These are phyloP conservation scores for Peronosclerospora sorghi DNA, from an alignment of 352 stramenopile species.

Conservation along the genomic window DNA sequence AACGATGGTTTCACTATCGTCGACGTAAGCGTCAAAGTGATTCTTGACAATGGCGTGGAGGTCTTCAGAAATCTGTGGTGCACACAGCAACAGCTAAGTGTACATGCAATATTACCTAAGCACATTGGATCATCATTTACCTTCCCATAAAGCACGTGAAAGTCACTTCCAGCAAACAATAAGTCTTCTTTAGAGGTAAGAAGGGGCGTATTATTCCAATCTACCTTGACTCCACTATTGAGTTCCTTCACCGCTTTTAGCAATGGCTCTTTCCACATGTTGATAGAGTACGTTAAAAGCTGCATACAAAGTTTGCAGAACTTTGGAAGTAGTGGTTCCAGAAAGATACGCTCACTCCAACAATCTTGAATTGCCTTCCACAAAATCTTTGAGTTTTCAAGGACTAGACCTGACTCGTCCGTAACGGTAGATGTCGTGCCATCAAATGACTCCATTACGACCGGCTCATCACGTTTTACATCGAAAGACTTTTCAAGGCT, in stretches of 20 bases:
- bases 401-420: conserved; percentile 19
- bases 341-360: conserved; percentile 46
- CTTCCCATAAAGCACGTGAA: conserved; percentile 46
- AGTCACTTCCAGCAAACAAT: conserved; percentile 58
- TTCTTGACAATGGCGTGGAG: conserved; percentile 25
- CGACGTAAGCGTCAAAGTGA: conserved; percentile 30
- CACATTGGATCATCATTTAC: conserved; percentile 14
- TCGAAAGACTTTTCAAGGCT: conserved; percentile 43
- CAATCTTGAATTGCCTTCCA: conserved; percentile 45
- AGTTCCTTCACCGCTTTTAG: conserved; percentile 31
- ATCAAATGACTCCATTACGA: conserved; percentile 1
- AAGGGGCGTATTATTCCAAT: conserved; percentile 31
- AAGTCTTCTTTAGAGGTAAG: conserved; percentile 52
- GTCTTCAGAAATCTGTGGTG: conserved; percentile 40
- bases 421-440: neutral
- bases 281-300: conserved; percentile 48
- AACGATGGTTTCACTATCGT: conserved; percentile 37
- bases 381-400: conserved; percentile 37
- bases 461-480: conserved; percentile 16
- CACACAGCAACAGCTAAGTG: neutral
- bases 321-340: conserved; percentile 41
- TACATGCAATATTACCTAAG: neutral
- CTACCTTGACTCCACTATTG: conserved; percentile 32
- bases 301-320: conserved; percentile 69
- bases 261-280: conserved; percentile 43